These are phyloP conservation scores for Leccinum obscurum DNA, from an alignment of 768 basidiomycete species.

Conservation along the genomic window DNA sequence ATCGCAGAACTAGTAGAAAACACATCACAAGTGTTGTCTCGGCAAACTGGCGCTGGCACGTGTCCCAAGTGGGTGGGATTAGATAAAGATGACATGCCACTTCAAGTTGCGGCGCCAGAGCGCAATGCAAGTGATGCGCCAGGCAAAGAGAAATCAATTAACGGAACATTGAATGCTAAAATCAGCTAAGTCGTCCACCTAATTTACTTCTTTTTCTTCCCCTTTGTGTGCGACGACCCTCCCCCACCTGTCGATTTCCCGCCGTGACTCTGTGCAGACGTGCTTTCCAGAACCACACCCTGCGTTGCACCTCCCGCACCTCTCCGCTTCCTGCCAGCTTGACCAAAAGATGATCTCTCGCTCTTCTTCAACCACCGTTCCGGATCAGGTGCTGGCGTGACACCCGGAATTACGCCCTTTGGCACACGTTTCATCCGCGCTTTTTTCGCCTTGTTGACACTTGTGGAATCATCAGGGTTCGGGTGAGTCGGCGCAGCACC, in stretches of 20 bases:
- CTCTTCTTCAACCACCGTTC: conserved; percentile 90
- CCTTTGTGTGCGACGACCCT: conserved; percentile 42
- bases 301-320: conserved; percentile 68
- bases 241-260: conserved; percentile 41
- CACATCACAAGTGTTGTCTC: neutral
- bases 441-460: conserved; percentile 45
- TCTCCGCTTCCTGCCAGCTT: conserved; percentile 53
- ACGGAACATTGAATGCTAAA: conserved; percentile 18
- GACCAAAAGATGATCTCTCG: conserved; percentile 60
- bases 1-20: conserved; percentile 4
- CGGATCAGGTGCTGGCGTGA: conserved; percentile 81
- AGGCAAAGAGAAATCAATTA: conserved; percentile 26
- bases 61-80: conserved; percentile 19
- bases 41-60: neutral
- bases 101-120: conserved; percentile 16
- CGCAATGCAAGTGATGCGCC: conserved; percentile 18
- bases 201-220: conserved; percentile 69
- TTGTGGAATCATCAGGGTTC: conserved; percentile 36
- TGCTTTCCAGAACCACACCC: conserved; percentile 43
- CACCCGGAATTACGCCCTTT: conserved; percentile 71
- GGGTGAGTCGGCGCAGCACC: conserved; percentile 28
- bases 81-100: conserved; percentile 25
- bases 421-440: conserved; percentile 69
- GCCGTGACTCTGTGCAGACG: conserved; percentile 23
- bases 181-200: conserved; percentile 23